Conservation (phyloP, 331 rosid species). For the Cydonia oblonga region DNA sequence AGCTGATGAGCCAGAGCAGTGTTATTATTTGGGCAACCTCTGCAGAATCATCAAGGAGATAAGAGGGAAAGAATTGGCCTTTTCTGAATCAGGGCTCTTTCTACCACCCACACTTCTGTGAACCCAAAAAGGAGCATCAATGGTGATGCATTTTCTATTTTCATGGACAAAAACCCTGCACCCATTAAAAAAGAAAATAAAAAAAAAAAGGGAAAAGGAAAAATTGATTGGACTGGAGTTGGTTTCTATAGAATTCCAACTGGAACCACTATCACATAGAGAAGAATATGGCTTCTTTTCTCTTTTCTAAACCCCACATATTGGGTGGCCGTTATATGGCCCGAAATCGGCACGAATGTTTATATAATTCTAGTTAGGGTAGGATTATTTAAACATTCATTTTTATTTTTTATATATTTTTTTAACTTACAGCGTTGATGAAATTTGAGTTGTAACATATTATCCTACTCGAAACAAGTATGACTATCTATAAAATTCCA, state of each 20-base stretch:
- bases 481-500: too few relatives aligned
- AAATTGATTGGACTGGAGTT: constrained; percentile 17
- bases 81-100: constrained; percentile 37
- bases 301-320: background rate
- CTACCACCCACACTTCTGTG: constrained; percentile 36
- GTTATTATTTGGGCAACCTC: constrained; percentile 35
- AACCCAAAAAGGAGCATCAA: constrained; percentile 39
- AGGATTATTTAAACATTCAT: too few relatives aligned
- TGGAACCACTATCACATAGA: constrained; percentile 36
- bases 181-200: constrained; percentile 17
- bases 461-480: too few relatives aligned
- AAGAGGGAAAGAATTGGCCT: constrained; percentile 24
- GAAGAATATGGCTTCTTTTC: background rate
- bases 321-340: background rate
- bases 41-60: constrained; percentile 34
- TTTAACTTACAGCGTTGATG: too few relatives aligned
- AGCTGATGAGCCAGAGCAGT: constrained; percentile 41
- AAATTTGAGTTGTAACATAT: too few relatives aligned
- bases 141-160: constrained; percentile 12
- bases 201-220: too few relatives aligned
- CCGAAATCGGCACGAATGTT: background rate
- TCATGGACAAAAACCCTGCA: constrained; percentile 11
- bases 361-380: too few relatives aligned
- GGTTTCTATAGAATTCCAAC: constrained; percentile 36
- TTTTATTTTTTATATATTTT: too few relatives aligned